Percentiles rank a stretch among this genome's conserved stretches.
Conservation (phyloP, 2,329 filamentous ascomycete genomes). For the Diaporthe humulicola region DNA sequence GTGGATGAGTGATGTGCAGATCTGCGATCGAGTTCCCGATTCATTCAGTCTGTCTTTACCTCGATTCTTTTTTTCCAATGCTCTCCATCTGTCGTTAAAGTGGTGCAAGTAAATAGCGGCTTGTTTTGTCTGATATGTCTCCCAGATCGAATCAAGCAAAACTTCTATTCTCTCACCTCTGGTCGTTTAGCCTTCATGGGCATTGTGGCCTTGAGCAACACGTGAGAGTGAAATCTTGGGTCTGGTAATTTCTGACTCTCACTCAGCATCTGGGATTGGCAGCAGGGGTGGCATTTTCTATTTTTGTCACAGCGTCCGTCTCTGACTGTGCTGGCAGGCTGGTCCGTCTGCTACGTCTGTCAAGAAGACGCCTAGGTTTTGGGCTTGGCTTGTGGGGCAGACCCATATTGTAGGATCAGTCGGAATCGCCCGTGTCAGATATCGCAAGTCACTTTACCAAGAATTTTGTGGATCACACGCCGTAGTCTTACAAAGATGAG, state of each 20-base stretch:
- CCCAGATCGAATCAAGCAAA: neutral
- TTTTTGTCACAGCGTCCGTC: neutral
- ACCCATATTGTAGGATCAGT: neutral
- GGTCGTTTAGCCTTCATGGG: neutral
- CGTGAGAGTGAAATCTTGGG: neutral
- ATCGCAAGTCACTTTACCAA: neutral
- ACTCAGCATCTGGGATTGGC: neutral
- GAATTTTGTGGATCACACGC: neutral
- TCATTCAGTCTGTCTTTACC: neutral
- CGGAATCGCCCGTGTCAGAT: too few relatives aligned
- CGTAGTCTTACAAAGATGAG: too few relatives aligned
- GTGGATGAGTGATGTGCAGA: neutral
- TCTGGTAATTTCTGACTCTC: neutral
- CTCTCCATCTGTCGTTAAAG: neutral
- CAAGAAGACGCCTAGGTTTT: too few relatives aligned
- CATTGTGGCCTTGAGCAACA: neutral
- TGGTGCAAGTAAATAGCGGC: too few relatives aligned
- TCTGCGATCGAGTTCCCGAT: too few relatives aligned
- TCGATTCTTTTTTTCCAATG: too few relatives aligned
- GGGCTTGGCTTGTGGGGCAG: neutral
- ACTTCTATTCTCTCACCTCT: neutral
- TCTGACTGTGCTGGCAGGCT: neutral
- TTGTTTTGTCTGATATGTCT: too few relatives aligned
- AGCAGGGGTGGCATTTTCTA: neutral
- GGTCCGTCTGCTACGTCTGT: too few relatives aligned